Evolutionary conservation across 1,284 basidiomycete species (phyloP), one percentile per base, ranked within the genome.

Genomic region (Irpex rosettiformis): DNA sequence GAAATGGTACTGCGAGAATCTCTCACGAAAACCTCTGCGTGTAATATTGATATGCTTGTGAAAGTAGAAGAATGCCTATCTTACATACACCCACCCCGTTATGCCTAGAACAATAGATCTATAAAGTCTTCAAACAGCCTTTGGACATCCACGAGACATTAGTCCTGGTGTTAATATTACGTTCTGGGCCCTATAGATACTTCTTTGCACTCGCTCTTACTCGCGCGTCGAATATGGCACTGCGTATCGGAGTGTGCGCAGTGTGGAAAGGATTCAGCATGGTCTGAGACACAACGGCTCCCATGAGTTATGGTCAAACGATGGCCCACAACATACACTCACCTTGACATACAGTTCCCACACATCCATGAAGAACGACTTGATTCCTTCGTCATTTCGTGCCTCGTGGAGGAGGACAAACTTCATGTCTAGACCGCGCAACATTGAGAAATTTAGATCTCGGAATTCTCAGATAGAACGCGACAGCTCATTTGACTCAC

Each of bases 331-430:
- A 25, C 47, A 57, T 65, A 18, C 18, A 45, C 83, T 64, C 66
- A 94, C 94, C 86, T 97, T 97, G 47, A 96, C 84, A 75, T 96
- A 97, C 66, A 90, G 70, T 79, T 98, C 96, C 95, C 96, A 98
- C 27, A 95, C 87, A 24, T 97, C 95, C 68, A 85, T 84, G 69
- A 98, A 91, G 79, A 98, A 98, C 55, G 81, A 72, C 61, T 88
- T 83, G 72, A 98, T 96, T 4, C 94, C 94, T 56, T 98, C 96
- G 75, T 98, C 96, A 76, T 96, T 97, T 80, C 93, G 96, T 18
- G 82, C 81, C 73, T 98, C 95, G 73, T 97, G 96, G 59, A 98
- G 76, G 61, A 98, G 76, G 57, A 98, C 79, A 70, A 98, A 90
- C 74, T 96, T 96, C 76, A 89, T 91, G 70, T 94, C 93, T 95